Evolutionary conservation across 306 rosid genomes (phyloP).

Genomic region (Neltuma alba): DNA sequence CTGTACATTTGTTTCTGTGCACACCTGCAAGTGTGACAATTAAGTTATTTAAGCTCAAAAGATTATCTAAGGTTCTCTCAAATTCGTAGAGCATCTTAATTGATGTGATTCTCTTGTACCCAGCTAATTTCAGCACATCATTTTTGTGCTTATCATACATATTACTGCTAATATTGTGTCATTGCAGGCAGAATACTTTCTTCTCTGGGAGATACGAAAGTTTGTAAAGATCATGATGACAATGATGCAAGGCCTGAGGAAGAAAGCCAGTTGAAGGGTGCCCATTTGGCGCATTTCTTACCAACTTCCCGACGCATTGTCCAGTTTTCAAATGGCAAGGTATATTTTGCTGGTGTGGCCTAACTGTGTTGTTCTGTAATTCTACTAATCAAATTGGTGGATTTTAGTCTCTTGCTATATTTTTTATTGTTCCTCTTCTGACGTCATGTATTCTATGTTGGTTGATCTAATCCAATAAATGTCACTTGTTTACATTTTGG

Average conservation of each 20-base stretch:
- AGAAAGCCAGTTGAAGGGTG: slow-evolving; percentile 50
- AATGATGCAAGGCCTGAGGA: slow-evolving; percentile 48
- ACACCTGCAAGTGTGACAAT: background rate
- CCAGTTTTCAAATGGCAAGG: slow-evolving; percentile 98
- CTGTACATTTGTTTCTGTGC: background rate
- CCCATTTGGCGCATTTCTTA: slow-evolving; percentile 77
- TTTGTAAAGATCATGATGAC: slow-evolving; percentile 44
- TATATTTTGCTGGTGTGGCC: slow-evolving; percentile 32
- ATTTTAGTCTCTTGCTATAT: background rate
- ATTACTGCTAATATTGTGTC: slow-evolving; percentile 19
- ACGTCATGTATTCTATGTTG: background rate
- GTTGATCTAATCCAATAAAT: background rate
- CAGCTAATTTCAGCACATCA: background rate
- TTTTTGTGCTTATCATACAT: slow-evolving; percentile 3
- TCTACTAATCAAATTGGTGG: background rate
- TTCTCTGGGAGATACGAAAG: slow-evolving; percentile 48
- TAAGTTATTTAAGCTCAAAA: slow-evolving; percentile 26
- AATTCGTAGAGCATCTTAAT: background rate
- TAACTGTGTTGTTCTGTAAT: background rate
- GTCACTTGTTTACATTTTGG: background rate
- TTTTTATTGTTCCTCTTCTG: background rate
- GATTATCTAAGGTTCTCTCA: slow-evolving; percentile 9
- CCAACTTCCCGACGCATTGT: slow-evolving; percentile 94
- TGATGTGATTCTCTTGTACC: background rate
- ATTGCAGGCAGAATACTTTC: slow-evolving; percentile 87